phyloP scores from a whole-genome alignment of 83 land plant species.

The Picea abies region DNA sequence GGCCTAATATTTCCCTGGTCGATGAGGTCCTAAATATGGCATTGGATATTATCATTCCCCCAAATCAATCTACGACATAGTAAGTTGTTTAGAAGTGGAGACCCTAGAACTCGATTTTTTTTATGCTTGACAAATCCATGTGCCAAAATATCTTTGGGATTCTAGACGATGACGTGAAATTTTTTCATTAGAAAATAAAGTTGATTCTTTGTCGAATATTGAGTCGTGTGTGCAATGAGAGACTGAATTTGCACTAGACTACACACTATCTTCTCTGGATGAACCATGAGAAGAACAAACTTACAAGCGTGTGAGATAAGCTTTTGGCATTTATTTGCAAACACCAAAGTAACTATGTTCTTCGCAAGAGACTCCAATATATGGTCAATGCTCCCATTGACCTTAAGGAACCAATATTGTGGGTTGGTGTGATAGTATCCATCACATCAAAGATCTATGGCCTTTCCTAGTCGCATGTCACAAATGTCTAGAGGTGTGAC shows the following conservation, averaged over 20 bases:
- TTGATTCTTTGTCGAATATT: too few species aligned
- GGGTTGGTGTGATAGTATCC: not conserved
- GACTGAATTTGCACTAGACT: not conserved
- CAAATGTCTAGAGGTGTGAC: not conserved
- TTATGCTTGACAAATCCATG: too few species aligned
- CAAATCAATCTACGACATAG: too few species aligned
- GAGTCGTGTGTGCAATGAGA: not conserved
- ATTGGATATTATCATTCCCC: too few species aligned
- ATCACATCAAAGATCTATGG: not conserved
- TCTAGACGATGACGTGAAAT: not conserved
- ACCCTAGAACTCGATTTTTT: too few species aligned
- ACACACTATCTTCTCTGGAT: not conserved
- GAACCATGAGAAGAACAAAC: not conserved
- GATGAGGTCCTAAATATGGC: too few species aligned
- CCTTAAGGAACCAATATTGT: not conserved
- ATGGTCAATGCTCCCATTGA: not conserved
- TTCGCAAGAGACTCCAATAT: not conserved
- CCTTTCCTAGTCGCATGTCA: not conserved
- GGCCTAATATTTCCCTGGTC: too few species aligned
- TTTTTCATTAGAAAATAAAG: not conserved
- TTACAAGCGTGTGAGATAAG: not conserved
- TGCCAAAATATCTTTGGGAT: too few species aligned
- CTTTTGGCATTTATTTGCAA: not conserved
- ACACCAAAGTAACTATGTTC: not conserved
- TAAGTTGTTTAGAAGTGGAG: too few species aligned